These are phyloP conservation scores for Trypethelium eluteriae DNA, from an alignment of 495 filamentous ascomycete species.

Conservation along the genomic window DNA sequence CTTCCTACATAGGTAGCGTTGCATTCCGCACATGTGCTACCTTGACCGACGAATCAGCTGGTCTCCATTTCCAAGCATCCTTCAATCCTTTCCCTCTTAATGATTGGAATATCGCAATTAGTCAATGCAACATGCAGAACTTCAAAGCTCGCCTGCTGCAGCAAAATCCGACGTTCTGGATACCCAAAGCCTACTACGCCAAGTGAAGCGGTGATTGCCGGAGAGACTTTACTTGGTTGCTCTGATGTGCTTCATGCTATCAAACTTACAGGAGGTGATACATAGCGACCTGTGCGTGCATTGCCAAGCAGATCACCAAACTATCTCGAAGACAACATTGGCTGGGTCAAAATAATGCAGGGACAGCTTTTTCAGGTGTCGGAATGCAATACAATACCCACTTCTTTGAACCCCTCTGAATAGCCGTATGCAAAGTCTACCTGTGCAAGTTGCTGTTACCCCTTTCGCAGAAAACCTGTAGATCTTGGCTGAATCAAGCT, in stretches of 20 bases:
- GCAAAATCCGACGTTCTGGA: background rate
- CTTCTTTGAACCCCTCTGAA: too few species aligned
- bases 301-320: background rate
- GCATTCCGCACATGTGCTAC: background rate
- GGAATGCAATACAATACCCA: too few species aligned
- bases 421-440: too few species aligned
- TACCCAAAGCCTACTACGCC: background rate
- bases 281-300: background rate
- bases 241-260: background rate
- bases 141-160: background rate
- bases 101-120: background rate
- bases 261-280: constrained; percentile 3
- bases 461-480: background rate
- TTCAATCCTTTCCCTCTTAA: background rate
- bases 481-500: background rate
- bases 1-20: background rate
- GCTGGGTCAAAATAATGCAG: too few species aligned
- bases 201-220: background rate
- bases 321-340: background rate
- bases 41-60: background rate
- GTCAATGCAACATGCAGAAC: background rate
- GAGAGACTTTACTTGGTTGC: background rate
- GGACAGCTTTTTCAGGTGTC: too few species aligned
- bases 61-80: background rate
- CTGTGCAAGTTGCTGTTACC: too few species aligned